phyloP scores from a whole-genome alignment of 2,329 filamentous ascomycete species.

The Aspergillus cejpii region DNA sequence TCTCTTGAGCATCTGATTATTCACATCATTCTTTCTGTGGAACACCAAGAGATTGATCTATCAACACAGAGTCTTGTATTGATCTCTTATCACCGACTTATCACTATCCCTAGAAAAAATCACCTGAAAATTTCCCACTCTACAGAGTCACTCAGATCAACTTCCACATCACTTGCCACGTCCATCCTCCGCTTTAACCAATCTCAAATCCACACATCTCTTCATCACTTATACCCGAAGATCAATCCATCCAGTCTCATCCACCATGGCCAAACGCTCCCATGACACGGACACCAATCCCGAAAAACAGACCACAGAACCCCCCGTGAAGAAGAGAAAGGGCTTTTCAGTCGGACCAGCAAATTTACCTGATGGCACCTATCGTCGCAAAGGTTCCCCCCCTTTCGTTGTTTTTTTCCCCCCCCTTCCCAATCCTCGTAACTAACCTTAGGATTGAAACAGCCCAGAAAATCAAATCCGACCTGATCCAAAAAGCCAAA shows the following conservation, averaged over 20 bases:
- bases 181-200: constrained; percentile 1
- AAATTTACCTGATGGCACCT: constrained; percentile 83
- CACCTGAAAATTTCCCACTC: constrained; percentile 10
- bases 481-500: constrained; percentile 86
- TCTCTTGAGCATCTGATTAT: background rate
- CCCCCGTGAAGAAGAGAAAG: constrained; percentile 50
- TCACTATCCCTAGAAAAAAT: background rate
- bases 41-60: too few species aligned
- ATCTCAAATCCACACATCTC: background rate
- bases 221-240: too few species aligned
- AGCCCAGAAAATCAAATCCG: constrained; percentile 85
- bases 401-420: background rate
- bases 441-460: background rate
- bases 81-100: background rate
- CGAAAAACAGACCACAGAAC: constrained; percentile 42
- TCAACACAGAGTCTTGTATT: background rate
- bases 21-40: too few species aligned
- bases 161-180: constrained; percentile 2
- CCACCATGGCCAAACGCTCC: constrained; percentile 55
- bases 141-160: too few species aligned
- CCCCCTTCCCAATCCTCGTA: background rate
- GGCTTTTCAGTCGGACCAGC: constrained; percentile 83
- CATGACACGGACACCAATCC: constrained; percentile 42
- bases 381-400: constrained; percentile 65
- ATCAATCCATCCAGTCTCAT: background rate